phyloP scores from a whole-genome alignment of 73 alveolate genomes.

The Symbiodinium natans region DNA sequence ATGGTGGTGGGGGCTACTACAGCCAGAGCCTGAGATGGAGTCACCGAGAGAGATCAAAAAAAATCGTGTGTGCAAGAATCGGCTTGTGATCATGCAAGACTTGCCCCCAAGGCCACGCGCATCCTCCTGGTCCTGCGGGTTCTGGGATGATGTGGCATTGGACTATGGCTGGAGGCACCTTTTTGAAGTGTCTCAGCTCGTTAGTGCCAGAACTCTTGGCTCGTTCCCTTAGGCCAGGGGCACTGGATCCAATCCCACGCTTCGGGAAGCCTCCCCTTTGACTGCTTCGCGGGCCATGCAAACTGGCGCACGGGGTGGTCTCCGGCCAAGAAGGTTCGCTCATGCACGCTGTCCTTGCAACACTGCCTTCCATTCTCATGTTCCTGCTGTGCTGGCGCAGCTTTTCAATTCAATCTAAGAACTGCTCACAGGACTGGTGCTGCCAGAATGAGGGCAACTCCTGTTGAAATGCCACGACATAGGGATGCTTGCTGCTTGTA shows the following conservation, averaged over 20 bases:
- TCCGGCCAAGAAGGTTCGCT: slow-evolving; percentile 40
- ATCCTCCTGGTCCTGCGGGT: background rate
- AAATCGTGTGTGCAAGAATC: background rate
- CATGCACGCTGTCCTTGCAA: background rate
- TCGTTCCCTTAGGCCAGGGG: background rate
- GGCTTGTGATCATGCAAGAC: background rate
- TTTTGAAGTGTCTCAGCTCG: background rate
- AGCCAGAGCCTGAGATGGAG: background rate
- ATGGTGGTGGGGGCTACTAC: background rate
- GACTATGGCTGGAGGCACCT: background rate
- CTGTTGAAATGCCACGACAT: too few species aligned
- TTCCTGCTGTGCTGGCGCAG: background rate
- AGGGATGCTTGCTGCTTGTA: too few species aligned
- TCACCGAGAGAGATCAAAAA: background rate
- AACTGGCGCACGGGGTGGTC: background rate
- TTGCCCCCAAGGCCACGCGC: background rate
- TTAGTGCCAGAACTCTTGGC: background rate
- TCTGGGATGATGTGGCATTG: background rate
- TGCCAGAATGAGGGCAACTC: background rate
- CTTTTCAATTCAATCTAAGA: background rate
- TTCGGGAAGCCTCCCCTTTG: background rate
- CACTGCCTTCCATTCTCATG: background rate
- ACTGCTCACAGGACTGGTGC: background rate
- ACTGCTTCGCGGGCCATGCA: slow-evolving; percentile 37
- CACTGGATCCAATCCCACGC: background rate